These are phyloP conservation scores for Solanum ossicruentum DNA, from an alignment of 257 asterid species.

Conservation along the genomic window DNA sequence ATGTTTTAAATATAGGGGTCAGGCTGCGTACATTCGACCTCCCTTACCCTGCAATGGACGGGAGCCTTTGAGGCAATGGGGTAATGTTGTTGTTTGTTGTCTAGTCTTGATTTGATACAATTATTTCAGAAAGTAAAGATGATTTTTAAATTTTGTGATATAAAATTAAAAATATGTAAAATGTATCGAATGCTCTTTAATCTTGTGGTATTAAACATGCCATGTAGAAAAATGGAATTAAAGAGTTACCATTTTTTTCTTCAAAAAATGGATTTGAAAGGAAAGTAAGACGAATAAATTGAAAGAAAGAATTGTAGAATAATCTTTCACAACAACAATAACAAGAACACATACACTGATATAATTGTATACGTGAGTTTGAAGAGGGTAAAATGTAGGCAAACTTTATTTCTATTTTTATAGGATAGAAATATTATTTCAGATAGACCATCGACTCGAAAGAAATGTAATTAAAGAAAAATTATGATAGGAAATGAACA, in stretches of 20 bases:
- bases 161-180: background rate
- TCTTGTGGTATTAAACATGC: no score
- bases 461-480: background rate
- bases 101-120: no score
- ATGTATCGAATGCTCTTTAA: background rate
- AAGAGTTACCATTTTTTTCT: background rate
- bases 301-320: background rate
- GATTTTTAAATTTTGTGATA: no score
- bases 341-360: no score
- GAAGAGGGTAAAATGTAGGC: background rate
- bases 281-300: background rate
- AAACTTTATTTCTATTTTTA: background rate
- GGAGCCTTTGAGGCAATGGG: no score
- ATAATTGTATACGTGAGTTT: no score
- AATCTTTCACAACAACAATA: background rate
- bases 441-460: background rate
- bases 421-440: background rate
- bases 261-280: background rate
- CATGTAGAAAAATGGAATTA: background rate
- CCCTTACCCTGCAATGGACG: no score
- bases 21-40: no score
- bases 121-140: no score
- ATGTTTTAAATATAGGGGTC: no score
- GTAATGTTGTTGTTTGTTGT: no score
- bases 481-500: background rate